Conservation (phyloP, 768 basidiomycete genomes). For the Polyporus arcularius region DNA sequence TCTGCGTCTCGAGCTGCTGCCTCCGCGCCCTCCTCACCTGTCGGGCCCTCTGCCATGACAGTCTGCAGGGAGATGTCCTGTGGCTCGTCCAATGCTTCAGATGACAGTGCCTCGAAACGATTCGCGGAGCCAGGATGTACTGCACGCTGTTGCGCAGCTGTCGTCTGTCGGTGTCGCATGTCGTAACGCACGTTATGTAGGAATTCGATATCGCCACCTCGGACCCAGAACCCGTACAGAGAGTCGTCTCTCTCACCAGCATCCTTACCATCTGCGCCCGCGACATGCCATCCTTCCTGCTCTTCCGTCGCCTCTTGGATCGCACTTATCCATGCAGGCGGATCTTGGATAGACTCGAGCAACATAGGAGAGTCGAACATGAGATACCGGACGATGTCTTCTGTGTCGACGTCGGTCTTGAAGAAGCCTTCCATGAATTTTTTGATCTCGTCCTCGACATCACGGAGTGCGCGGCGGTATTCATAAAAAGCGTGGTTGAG, state of each 20-base stretch:
- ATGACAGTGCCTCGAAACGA: slow-evolving; percentile 17
- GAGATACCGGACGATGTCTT: slow-evolving; percentile 45
- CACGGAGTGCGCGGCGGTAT: slow-evolving; percentile 31
- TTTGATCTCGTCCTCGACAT: slow-evolving; percentile 46
- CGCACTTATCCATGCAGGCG: slow-evolving; percentile 49
- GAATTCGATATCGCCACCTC: slow-evolving; percentile 49
- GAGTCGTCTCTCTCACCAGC: slow-evolving; percentile 29
- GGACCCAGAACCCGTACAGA: slow-evolving; percentile 53
- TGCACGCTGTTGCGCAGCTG: not conserved
- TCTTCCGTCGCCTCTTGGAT: slow-evolving; percentile 3
- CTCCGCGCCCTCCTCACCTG: not conserved
- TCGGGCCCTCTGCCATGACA: not conserved
- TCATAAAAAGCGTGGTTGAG: slow-evolving; percentile 33
- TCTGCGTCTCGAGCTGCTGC: not conserved
- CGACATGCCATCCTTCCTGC: slow-evolving; percentile 12
- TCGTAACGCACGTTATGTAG: slow-evolving; percentile 27
- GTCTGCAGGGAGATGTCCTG: slow-evolving; percentile 21
- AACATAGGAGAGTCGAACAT: slow-evolving; percentile 49
- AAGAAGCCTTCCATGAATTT: slow-evolving; percentile 45
- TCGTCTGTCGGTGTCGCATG: not conserved
- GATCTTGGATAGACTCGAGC: slow-evolving; percentile 38
- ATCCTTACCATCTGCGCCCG: slow-evolving; percentile 19
- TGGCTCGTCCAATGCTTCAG: slow-evolving; percentile 8
- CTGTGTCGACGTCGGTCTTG: slow-evolving; percentile 34
- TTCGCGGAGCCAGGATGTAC: slow-evolving; percentile 11